phyloP scores from a whole-genome alignment of 345 rosid genomes.

The Bretschneidera sinensis region DNA sequence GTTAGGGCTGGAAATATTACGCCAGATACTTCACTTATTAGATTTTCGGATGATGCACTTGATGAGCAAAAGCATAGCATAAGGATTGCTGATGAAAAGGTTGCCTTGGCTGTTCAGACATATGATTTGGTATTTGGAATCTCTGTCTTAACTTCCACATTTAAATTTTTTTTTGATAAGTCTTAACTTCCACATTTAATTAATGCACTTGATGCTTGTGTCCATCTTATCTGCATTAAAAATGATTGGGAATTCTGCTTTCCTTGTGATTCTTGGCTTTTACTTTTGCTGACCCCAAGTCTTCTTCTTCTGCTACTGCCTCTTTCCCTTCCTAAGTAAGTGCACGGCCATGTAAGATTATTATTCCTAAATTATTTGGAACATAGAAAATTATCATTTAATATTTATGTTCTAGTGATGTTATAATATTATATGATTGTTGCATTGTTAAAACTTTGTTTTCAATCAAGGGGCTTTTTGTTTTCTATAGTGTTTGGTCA shows the following conservation, averaged over 20 bases:
- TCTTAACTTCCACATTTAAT: conserved; percentile 4
- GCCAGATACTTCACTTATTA: conserved; percentile 43
- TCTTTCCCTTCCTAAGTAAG: not conserved
- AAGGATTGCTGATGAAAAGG: conserved; percentile 95
- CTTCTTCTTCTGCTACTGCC: not conserved
- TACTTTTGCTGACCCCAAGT: no score
- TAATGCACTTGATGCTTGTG: not conserved
- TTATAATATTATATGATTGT: no score
- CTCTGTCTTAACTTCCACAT: not conserved
- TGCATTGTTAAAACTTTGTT: no score
- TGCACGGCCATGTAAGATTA: no score
- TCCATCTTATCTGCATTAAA: not conserved
- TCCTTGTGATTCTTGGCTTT: not conserved
- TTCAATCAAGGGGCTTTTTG: no score
- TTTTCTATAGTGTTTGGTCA: no score
- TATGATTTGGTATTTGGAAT: conserved; percentile 73
- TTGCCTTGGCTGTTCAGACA: conserved; percentile 80
- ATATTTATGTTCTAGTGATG: no score
- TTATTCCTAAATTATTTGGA: no score
- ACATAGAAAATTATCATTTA: no score
- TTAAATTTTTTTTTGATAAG: not conserved
- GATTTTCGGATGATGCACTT: conserved; percentile 82
- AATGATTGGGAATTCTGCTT: not conserved
- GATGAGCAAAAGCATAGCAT: conserved; percentile 95
- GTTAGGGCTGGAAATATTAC: conserved; percentile 51